Evolutionary conservation across 2,329 filamentous ascomycete genomes (phyloP).

Genomic region (Epicoccum sorghinum): DNA sequence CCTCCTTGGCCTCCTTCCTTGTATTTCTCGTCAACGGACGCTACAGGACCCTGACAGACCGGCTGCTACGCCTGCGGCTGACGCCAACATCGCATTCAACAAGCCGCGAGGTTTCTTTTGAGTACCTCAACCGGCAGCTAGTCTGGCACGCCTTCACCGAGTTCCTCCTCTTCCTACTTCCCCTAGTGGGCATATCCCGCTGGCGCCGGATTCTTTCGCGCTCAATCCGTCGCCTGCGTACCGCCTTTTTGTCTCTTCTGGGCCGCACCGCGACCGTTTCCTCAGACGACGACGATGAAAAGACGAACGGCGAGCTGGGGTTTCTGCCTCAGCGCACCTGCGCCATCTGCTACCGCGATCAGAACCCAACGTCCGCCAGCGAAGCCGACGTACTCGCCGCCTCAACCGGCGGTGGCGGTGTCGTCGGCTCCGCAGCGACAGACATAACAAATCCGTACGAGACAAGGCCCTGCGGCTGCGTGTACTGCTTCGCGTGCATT

Average conservation of each 20-base stretch:
- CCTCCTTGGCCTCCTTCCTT: conserved; percentile 83
- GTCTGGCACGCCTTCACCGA: conserved; percentile 99
- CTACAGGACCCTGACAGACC: conserved; percentile 89
- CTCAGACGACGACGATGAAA: conserved; percentile 53
- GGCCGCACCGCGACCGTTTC: conserved; percentile 54
- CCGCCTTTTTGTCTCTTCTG: conserved; percentile 56
- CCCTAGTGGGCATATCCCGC: conserved; percentile 89
- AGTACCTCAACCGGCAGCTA: conserved; percentile 95
- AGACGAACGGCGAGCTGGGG: conserved; percentile 72
- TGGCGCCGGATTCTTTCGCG: conserved; percentile 91
- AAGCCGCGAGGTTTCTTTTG: conserved; percentile 90
- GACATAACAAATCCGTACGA: conserved; percentile 98
- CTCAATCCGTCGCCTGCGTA: conserved; percentile 81
- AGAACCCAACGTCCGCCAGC: conserved; percentile 69
- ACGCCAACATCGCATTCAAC: conserved; percentile 83
- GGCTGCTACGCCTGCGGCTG: conserved; percentile 81
- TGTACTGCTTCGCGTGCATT: conserved; percentile 97
- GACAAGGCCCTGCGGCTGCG: conserved; percentile 82
- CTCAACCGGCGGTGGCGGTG: conserved; percentile 72
- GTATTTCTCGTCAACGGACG: conserved; percentile 89
- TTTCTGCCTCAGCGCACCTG: conserved; percentile 94
- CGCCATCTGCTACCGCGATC: conserved; percentile 94
- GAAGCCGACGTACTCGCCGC: conserved; percentile 67
- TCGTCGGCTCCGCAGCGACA: conserved; percentile 85
- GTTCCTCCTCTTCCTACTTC: conserved; percentile 95